Base-by-base conservation (phyloP, 306 rosid species). In the Ormosia semicastrata region DNA sequence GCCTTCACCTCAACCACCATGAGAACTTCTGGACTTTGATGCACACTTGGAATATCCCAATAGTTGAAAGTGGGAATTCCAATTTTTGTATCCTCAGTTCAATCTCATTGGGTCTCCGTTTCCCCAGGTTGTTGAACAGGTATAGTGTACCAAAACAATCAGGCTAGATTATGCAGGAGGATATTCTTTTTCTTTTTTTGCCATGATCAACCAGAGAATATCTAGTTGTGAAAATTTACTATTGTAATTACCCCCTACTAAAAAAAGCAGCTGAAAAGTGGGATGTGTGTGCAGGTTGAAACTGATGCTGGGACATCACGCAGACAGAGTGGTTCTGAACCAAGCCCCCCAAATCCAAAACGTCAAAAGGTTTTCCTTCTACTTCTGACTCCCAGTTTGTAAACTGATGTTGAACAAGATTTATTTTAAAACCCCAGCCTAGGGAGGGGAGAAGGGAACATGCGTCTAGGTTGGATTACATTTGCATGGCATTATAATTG, bases 331-430 rank as follows among this genome's bases (percentile, higher is more conserved):
- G 90, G 77, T 73, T 73, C 83, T 34, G 93, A 94, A 47, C 69
- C 89, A 63, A 71, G 59, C 80, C 81, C 91, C 79, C 93, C 96
- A 59, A 86, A 69, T 82, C 66, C 97, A 69, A 94, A 94, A 88
- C 98, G 98, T 50, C 98, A 82, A 87, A 94, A 91, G 98, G 98
- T 94, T 37, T 59, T 63, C 71, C 24, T 80, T 65, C 52, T 52
- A 73, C 30, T 58, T 75, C 66, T 32, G 44, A 75, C 24, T 24
- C 24, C 1, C 24, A 24, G 59, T 66, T 62, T 64, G 24, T 73
- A 84, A 66, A 73, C 49, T 78, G 36, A 62, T 79, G 62, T 41
- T 34, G 2, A 17, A 58, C 12, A 46, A 53, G 14, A 10, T 78
- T 13, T 54, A 46, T 50, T 34, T 52, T 71, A 18, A 37, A 62